A percentile compares a stretch with the other conserved stretches of the same genome.
These are phyloP conservation scores for Bipolaris cookei DNA, from an alignment of 2,329 filamentous ascomycete genomes.

Conservation along the genomic window DNA sequence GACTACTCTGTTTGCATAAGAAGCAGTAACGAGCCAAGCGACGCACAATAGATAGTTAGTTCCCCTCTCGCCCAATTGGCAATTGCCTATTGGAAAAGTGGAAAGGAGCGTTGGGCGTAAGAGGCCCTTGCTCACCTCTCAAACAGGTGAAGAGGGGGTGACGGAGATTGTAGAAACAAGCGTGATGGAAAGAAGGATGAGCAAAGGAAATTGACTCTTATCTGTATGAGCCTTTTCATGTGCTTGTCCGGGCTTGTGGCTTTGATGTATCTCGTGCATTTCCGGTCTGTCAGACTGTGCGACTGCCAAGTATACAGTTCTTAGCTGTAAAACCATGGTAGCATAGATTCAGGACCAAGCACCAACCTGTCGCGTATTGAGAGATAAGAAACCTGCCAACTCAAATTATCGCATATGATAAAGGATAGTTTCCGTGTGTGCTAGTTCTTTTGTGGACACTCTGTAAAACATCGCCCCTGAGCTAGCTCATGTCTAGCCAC, in stretches of 20 bases:
- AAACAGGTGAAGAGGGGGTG: not conserved
- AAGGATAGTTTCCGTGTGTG: slow-evolving; percentile 4
- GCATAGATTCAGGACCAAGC: slow-evolving; percentile 3
- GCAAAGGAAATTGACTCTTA: not conserved
- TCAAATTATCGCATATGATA: not conserved
- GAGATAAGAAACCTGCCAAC: not conserved
- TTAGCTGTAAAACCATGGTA: slow-evolving; percentile 8
- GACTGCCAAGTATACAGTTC: slow-evolving; percentile 18
- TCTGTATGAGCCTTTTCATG: slow-evolving; percentile 5
- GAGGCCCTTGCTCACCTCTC: not conserved
- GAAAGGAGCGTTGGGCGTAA: slow-evolving; percentile 1
- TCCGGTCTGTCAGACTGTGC: not conserved
- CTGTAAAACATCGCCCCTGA: slow-evolving; percentile 21
- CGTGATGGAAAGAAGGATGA: not conserved
- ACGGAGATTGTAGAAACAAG: not conserved
- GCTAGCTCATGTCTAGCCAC: slow-evolving; percentile 9
- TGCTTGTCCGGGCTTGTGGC: slow-evolving; percentile 21
- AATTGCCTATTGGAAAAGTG: not conserved
- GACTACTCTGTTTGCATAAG: slow-evolving; percentile 25
- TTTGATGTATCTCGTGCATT: slow-evolving; percentile 27
- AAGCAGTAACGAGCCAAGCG: slow-evolving; percentile 29
- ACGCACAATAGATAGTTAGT: slow-evolving; percentile 7
- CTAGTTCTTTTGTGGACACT: slow-evolving; percentile 5
- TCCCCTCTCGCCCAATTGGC: not conserved
- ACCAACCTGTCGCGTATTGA: not conserved